Evolutionary conservation across 495 filamentous ascomycete species (phyloP), one percentile per base, ranked within the genome.

Genomic region (Terfezia boudieri): DNA sequence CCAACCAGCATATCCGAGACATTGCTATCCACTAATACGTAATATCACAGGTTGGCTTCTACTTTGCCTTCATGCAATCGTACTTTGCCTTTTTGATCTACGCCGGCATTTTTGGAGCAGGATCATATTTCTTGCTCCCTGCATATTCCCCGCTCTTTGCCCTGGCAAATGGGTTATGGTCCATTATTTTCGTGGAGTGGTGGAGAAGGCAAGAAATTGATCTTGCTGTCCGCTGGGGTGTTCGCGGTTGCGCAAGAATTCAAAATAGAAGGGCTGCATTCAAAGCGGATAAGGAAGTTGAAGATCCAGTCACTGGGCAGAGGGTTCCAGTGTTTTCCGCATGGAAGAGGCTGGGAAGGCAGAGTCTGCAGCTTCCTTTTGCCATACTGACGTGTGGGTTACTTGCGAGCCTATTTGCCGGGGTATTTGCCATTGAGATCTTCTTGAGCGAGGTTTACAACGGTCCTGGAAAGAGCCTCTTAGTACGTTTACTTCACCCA

Each of bases 181-280:
- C 82, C 53, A 78, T 93, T 2, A 69, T 88, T 20, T 96, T 98
- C 61, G 81, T 93, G 41, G 90, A 98, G 67, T 94, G 85, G 65
- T 98, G 90, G 90, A 94, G 90, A 70, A 81, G 83, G 56, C 84
- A 94, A 68, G 88, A 98, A 67, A 72, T 81, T 11, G 92, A 98
- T 66, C 71, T 96, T 10, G 83, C 84, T 20, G 80, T 94, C 37
- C 80, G 86, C 49, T 98, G 90, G 90, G 83, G 86, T 22, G 89
- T 94, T 10, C 81, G 83, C 46, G 83, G 83, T 12, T 86, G 94
- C 16, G 86, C 85, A 4, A 77, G 75, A 37, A 84, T 96, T 53
- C 82, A 88, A 61, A 75, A 72, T 10, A 83, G 80, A 46, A 71
- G 88, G 51, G 74, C 80, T 23, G 76, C 85, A 58, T 98, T 95